Percentiles rank a stretch among this genome's conserved stretches.
These are phyloP conservation scores for Daldinia caldariorum DNA, from an alignment of 495 filamentous ascomycete species.

Conservation along the genomic window DNA sequence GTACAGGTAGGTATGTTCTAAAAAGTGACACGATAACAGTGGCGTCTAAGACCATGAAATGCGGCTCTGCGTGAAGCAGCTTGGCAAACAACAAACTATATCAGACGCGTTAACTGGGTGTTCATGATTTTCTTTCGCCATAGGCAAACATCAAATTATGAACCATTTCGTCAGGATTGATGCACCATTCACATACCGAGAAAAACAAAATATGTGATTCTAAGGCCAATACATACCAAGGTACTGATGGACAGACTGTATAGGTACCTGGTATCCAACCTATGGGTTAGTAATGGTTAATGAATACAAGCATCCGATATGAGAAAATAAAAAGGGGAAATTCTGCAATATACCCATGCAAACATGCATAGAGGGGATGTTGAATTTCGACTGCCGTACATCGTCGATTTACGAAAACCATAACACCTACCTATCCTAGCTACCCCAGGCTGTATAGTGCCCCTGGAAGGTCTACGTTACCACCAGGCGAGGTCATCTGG, in stretches of 20 bases:
- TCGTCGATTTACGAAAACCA: slow-evolving; percentile 18
- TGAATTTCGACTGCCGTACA: not conserved
- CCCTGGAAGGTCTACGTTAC: slow-evolving; percentile 32
- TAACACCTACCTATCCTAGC: no score
- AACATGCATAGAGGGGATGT: not conserved
- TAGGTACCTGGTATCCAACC: no score
- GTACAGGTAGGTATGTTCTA: no score
- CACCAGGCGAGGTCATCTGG: slow-evolving; percentile 31
- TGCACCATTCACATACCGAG: not conserved
- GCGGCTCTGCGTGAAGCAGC: slow-evolving; percentile 20
- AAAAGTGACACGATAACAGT: slow-evolving; percentile 5
- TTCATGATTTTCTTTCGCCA: not conserved
- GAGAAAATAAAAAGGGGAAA: not conserved
- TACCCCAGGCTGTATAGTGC: not conserved
- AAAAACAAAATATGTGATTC: not conserved
- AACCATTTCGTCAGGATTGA: not conserved
- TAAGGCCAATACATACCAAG: no score
- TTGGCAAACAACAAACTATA: not conserved
- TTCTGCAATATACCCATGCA: not conserved
- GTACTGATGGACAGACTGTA: no score
- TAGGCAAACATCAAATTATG: not conserved
- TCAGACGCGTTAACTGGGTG: not conserved
- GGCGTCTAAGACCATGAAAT: slow-evolving; percentile 8
- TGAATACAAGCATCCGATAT: no score
- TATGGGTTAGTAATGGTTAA: no score